Evolutionary conservation across 139 green algal species (phyloP).

Genomic region (Haematococcus sp.): DNA sequence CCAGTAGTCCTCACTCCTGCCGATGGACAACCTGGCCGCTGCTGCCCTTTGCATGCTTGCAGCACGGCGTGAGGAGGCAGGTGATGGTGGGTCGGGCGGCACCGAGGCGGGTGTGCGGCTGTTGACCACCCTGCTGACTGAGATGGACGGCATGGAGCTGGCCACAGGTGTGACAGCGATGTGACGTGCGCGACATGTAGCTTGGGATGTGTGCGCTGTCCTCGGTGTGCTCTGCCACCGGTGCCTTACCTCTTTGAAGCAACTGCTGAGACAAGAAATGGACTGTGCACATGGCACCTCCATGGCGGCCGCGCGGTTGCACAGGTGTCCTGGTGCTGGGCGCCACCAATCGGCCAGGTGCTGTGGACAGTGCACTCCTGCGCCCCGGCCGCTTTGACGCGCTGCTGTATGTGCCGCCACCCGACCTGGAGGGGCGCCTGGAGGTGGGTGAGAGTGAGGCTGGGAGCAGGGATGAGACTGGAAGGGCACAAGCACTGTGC

Average conservation of each 20-base stretch:
- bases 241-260: neutral
- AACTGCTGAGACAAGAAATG: neutral
- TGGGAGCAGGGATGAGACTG: no score
- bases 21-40: no score
- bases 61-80: constrained; percentile 26
- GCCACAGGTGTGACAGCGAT: constrained; percentile 23
- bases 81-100: constrained; percentile 16
- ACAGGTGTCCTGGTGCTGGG: constrained; percentile 78
- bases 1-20: no score
- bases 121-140: constrained; percentile 79
- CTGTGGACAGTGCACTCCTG: constrained; percentile 76
- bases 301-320: no score
- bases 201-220: neutral
- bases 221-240: no score
- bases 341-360: constrained; percentile 77
- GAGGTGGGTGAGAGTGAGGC: constrained; percentile 7
- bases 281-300: no score
- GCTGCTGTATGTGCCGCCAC: constrained; percentile 87
- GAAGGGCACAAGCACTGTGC: no score
- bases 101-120: constrained; percentile 53
- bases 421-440: constrained; percentile 65
- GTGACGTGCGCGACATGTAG: no score
- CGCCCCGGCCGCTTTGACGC: constrained; percentile 81
- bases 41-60: neutral
- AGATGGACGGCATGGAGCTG: constrained; percentile 78